Evolutionary conservation across 176 grass and related monocot genomes (phyloP).

Genomic region (sorghum (Sorghum bicolor)): Sorghum_bicolor_NCBIv3 NC_012879.2:55084001-55084500

Average conservation of each 20-base stretch:
- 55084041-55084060: background rate
- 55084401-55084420: background rate
- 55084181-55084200: background rate
- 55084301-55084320: background rate
- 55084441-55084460: background rate
- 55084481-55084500: conserved; percentile 3
- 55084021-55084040: background rate
- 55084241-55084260: background rate
- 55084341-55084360: background rate
- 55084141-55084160: background rate
- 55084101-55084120: background rate
- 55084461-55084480: conserved; percentile 12
- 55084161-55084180: background rate
- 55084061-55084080: background rate
- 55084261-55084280: background rate
- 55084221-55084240: background rate
- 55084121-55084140: background rate
- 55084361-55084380: background rate
- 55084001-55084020: background rate
- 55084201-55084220: background rate
- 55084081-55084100: background rate
- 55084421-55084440: background rate
- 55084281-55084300: conserved; percentile 14
- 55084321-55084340: background rate
- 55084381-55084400: background rate